Base-by-base conservation (phyloP, 2,329 filamentous ascomycete genomes). In the Diaporthe vaccinii region DNA sequence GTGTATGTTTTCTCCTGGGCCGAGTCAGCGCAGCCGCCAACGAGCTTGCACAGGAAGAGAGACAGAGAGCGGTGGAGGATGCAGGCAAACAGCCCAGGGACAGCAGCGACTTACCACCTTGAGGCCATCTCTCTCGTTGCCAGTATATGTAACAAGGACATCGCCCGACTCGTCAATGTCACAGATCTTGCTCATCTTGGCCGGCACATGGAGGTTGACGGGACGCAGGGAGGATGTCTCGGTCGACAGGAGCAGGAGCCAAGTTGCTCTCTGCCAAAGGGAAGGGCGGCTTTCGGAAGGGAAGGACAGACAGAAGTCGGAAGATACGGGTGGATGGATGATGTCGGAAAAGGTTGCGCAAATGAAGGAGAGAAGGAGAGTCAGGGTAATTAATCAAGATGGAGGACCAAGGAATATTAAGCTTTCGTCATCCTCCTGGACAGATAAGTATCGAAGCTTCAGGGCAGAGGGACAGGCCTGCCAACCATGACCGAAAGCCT, bases 111-210 rank as follows among this genome's bases (percentile, higher is more conserved):
- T 25, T 71, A 83, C 82, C 8, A 78, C 76, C 55, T 78, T 78
- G 55, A 82, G 73, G 20, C 72, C 72, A 72, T 79, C 79, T 44
- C 79, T 79, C 31, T 78, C 77, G 12, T 76, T 70, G 31, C 78
- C 76, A 71, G 75, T 78, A 75, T 84, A 84, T 14, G 82, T 84
- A 79, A 79, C 82, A 72, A 84, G 80, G 77, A 84, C 81, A 74
- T 83, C 80, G 77, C 83, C 83, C 77, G 83, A 83, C 77, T 82
- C 80, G 78, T 84, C 82, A 72, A 84, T 82, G 76, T 84, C 83
- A 78, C 79, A 83, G 76, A 82, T 78, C 74, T 78, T 79, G 73
- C 76, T 82, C 81, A 82, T 83, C 62, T 70, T 79, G 76, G 57
- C 49, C 55, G 25, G 41, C 57, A n/a, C 46, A 58, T 25, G 28